Conservation (phyloP, 2,329 filamentous ascomycete species). For the Cladosporium phlei region DNA sequence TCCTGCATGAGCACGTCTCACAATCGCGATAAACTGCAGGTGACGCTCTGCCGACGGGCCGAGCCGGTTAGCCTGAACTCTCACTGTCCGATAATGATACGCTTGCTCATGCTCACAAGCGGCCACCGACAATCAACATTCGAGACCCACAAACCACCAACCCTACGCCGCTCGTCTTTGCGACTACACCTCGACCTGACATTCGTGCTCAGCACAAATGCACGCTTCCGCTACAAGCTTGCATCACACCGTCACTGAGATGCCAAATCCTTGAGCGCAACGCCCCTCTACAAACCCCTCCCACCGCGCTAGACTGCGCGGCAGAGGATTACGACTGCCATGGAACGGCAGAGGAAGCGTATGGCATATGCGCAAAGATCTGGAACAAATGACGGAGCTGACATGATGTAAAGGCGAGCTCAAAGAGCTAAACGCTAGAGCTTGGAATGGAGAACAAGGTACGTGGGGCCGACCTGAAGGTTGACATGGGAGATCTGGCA, state of each 20-base stretch:
- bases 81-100: too few species aligned
- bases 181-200: neutral
- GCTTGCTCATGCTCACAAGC: neutral
- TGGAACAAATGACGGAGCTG: slow-evolving; percentile 10
- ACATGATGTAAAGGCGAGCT: slow-evolving; percentile 64
- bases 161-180: neutral
- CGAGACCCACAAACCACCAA: neutral
- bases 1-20: too few species aligned
- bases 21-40: too few species aligned
- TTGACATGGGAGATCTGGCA: too few species aligned
- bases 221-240: slow-evolving; percentile 32
- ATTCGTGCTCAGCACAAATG: slow-evolving; percentile 25
- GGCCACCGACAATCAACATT: slow-evolving; percentile 6
- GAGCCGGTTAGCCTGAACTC: too few species aligned
- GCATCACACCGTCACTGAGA: slow-evolving; percentile 25
- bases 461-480: slow-evolving; percentile 23
- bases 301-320: slow-evolving; percentile 23
- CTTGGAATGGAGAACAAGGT: slow-evolving; percentile 89
- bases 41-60: too few species aligned
- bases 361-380: slow-evolving; percentile 17
- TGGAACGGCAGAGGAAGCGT: slow-evolving; percentile 50
- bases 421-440: slow-evolving; percentile 78
- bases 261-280: slow-evolving; percentile 32
- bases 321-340: slow-evolving; percentile 31
- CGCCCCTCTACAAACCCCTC: slow-evolving; percentile 19